Conservation (phyloP, 2,329 filamentous ascomycete genomes). For the Dothistroma septosporum region DNA sequence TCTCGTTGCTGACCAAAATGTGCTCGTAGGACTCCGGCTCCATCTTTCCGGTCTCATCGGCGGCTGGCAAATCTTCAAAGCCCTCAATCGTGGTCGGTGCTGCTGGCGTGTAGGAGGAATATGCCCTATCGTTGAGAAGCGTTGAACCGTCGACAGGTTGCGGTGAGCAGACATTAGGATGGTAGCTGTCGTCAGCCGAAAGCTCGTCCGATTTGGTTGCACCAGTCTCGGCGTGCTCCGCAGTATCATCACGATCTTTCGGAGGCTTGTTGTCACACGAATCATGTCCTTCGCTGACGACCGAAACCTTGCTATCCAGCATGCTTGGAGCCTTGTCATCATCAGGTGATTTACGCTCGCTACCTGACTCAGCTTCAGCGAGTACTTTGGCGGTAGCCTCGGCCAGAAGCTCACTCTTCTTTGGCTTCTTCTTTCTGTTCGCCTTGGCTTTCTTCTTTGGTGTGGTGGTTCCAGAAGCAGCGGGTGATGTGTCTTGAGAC, state of each 20-base stretch:
- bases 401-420: not conserved
- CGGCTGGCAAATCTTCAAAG: not conserved
- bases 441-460: slow-evolving; percentile 19
- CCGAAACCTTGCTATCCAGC: not conserved
- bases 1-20: not conserved
- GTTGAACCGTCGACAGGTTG: not conserved
- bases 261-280: not conserved
- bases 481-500: slow-evolving; percentile 16
- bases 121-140: not conserved
- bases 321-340: not conserved
- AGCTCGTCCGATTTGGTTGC: not conserved
- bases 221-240: not conserved
- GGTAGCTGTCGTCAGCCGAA: not conserved
- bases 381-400: not conserved
- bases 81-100: not conserved
- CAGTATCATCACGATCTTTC: not conserved
- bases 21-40: not conserved
- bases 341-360: not conserved
- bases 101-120: not conserved
- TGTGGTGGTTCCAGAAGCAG: slow-evolving; percentile 18
- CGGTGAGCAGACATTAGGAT: not conserved
- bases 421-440: slow-evolving; percentile 14
- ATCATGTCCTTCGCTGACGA: not conserved
- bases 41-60: not conserved
- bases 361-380: not conserved